Evolutionary conservation across 352 stramenopile species (phyloP).

Genomic region (Phytophthora brassicae): DNA sequence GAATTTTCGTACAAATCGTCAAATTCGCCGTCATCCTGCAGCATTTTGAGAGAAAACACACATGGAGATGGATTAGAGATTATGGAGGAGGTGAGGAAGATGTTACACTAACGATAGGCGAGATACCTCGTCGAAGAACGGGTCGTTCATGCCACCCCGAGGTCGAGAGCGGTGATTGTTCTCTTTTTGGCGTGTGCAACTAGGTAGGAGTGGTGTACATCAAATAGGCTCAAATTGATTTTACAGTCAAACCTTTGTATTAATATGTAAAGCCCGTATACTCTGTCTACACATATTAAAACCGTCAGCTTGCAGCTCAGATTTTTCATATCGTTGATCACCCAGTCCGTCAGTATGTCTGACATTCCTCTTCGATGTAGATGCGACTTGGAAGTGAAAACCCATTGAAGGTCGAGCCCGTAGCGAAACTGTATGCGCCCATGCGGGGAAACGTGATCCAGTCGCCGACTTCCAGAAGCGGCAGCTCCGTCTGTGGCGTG

Average conservation of each 20-base stretch:
- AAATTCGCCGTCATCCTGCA: slow-evolving; percentile 73
- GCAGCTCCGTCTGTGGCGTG: slow-evolving; percentile 37
- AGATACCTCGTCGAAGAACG: slow-evolving; percentile 41
- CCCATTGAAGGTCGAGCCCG: slow-evolving; percentile 56
- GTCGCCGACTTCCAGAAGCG: slow-evolving; percentile 48
- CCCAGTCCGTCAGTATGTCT: too few relatives aligned
- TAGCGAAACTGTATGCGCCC: slow-evolving; percentile 60
- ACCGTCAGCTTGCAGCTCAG: too few relatives aligned
- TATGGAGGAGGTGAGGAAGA: neutral
- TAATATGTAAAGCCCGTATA: too few relatives aligned
- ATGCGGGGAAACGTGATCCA: slow-evolving; percentile 58
- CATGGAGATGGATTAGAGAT: slow-evolving; percentile 4
- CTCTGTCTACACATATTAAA: too few relatives aligned
- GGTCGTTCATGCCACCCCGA: slow-evolving; percentile 32
- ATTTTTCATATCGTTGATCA: too few relatives aligned
- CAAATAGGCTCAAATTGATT: slow-evolving; percentile 3
- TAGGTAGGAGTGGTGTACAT: neutral
- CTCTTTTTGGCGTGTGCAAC: slow-evolving; percentile 16
- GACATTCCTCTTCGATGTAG: slow-evolving; percentile 45
- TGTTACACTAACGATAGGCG: too few relatives aligned
- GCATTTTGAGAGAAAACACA: slow-evolving; percentile 2
- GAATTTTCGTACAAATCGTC: slow-evolving; percentile 68
- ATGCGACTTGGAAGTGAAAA: slow-evolving; percentile 41
- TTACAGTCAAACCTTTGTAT: slow-evolving; percentile 16
- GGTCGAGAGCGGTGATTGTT: slow-evolving; percentile 4